A percentile compares a stretch with the other conserved stretches of the same genome.
Conservation (phyloP, 2,329 filamentous ascomycete species). For the Basipetospora chlamydospora region DNA sequence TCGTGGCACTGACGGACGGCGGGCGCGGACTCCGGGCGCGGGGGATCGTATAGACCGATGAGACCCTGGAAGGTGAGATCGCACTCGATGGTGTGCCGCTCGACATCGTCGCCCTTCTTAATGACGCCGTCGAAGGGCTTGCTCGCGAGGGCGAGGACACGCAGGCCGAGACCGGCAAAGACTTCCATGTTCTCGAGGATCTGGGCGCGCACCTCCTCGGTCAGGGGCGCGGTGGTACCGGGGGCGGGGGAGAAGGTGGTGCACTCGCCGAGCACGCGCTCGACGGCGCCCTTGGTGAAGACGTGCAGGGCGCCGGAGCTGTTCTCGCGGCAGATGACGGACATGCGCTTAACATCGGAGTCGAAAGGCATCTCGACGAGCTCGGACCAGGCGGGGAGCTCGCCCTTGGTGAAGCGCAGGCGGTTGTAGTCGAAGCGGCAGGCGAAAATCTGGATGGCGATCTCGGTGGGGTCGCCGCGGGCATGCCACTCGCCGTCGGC, state of each 20-base stretch:
- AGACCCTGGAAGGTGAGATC: conserved; percentile 51
- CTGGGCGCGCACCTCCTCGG: conserved; percentile 34
- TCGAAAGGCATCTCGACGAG: conserved; percentile 57
- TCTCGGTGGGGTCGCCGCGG: conserved; percentile 53
- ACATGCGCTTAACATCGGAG: conserved; percentile 61
- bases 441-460: conserved; percentile 58
- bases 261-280: conserved; percentile 49
- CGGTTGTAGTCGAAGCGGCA: conserved; percentile 50
- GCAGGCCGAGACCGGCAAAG: conserved; percentile 46
- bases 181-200: conserved; percentile 51
- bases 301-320: conserved; percentile 16
- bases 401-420: conserved; percentile 32
- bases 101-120: conserved; percentile 27
- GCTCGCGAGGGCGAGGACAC: conserved; percentile 51
- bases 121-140: conserved; percentile 20
- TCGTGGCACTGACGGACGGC: conserved; percentile 44
- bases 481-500: conserved; percentile 38
- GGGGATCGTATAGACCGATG: conserved; percentile 57
- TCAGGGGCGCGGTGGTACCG: conserved; percentile 24
- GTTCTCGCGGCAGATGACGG: conserved; percentile 43
- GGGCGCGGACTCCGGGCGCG: conserved; percentile 49
- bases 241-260: conserved; percentile 27
- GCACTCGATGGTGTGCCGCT: conserved; percentile 41
- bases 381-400: conserved; percentile 35
- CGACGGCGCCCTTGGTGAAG: conserved; percentile 52